These are phyloP conservation scores for Lachancea thermotolerans DNA, from an alignment of 805 yeast genomes.

Conservation along the genomic window DNA sequence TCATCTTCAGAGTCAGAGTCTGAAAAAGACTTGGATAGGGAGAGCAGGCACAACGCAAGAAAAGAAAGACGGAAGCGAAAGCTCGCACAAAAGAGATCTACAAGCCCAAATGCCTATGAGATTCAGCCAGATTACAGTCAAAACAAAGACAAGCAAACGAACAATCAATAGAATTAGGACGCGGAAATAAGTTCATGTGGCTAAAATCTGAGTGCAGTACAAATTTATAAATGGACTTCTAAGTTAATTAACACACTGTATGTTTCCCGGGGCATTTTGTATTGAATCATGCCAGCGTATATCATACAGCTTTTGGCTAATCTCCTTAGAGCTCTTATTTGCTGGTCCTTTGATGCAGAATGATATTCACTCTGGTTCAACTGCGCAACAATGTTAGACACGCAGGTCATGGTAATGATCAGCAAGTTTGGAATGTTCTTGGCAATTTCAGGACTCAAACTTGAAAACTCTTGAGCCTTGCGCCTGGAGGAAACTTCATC, in stretches of 20 bases:
- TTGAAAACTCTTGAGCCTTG: slow-evolving; percentile 60
- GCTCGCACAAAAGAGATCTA: slow-evolving; percentile 21
- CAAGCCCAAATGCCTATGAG: slow-evolving; percentile 81
- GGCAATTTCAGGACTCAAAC: slow-evolving; percentile 62
- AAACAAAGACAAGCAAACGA: slow-evolving; percentile 14
- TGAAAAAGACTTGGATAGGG: slow-evolving; percentile 28
- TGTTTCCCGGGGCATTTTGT: slow-evolving; percentile 81
- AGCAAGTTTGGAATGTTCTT: slow-evolving; percentile 76
- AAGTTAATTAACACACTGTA: slow-evolving; percentile 62
- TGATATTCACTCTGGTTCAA: slow-evolving; percentile 36
- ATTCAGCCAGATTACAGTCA: slow-evolving; percentile 60
- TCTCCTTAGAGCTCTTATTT: slow-evolving; percentile 46
- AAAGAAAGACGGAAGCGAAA: slow-evolving; percentile 31
- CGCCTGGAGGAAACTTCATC: slow-evolving; percentile 54
- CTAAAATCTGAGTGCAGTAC: neutral
- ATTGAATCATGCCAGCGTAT: slow-evolving; percentile 91
- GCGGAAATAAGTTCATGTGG: neutral
- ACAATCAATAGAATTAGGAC: neutral
- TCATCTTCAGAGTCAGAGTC: slow-evolving; percentile 39
- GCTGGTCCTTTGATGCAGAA: slow-evolving; percentile 44
- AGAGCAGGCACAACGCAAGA: slow-evolving; percentile 30
- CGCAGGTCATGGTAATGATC: slow-evolving; percentile 73
- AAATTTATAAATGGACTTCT: slow-evolving; percentile 38
- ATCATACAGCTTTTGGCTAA: slow-evolving; percentile 85
- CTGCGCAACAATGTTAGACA: slow-evolving; percentile 49